Percentiles rank a stretch among this genome's conserved stretches.
Conservation (phyloP, 306 rosid species). For the Corylus americana region DNA sequence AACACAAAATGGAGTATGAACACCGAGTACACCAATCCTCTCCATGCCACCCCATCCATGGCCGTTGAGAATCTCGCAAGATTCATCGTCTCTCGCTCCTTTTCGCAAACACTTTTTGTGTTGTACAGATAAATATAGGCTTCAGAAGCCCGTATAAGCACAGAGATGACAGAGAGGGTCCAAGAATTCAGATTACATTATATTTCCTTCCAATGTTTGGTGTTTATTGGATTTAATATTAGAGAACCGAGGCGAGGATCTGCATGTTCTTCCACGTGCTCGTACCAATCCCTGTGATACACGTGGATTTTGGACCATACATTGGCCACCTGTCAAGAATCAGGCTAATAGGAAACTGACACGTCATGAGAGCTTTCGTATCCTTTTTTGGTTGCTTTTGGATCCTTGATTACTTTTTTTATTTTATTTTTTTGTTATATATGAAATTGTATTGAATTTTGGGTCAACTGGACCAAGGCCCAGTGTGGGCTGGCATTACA, state of each 20-base stretch:
- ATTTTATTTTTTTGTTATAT: background rate
- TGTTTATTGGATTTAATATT: too few species aligned
- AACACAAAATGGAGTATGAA: slow-evolving; percentile 76
- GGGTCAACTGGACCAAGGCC: too few species aligned
- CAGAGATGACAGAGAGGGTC: background rate
- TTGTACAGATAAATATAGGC: background rate
- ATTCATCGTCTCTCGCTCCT: slow-evolving; percentile 33
- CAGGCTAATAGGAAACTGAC: background rate
- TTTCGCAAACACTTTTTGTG: background rate
- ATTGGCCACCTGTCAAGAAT: background rate
- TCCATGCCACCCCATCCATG: slow-evolving; percentile 62
- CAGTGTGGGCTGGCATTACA: too few species aligned
- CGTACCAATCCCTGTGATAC: slow-evolving; percentile 30
- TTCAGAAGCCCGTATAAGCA: background rate
- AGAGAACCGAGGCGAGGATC: background rate
- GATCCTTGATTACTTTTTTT: background rate
- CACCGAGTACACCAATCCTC: slow-evolving; percentile 58
- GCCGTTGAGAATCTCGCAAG: slow-evolving; percentile 34
- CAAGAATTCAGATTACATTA: background rate
- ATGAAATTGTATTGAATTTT: too few species aligned
- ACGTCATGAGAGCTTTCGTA: slow-evolving; percentile 1
- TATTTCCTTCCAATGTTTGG: background rate
- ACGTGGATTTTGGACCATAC: slow-evolving; percentile 31
- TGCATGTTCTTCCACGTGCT: slow-evolving; percentile 53
- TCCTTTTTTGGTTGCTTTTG: slow-evolving; percentile 7